phyloP scores from a whole-genome alignment of 139 green algal species.

The Yamagishiella unicocca region DNA sequence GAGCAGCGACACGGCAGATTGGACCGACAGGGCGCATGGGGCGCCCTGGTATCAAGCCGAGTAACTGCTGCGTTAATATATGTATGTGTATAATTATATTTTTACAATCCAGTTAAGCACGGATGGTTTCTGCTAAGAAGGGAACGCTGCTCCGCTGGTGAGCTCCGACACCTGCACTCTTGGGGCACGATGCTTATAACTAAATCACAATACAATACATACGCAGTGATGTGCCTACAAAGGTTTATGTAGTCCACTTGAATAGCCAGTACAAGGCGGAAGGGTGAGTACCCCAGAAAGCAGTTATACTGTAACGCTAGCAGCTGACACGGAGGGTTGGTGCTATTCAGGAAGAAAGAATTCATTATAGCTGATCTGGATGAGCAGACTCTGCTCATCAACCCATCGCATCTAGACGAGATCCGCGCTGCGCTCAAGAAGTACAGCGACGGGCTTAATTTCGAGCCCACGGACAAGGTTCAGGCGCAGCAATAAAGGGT shows the following conservation, averaged over 20 bases:
- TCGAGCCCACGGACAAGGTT: conserved; percentile 7
- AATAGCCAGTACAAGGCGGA: conserved; percentile 53
- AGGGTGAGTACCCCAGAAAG: not conserved
- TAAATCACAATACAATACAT: not conserved
- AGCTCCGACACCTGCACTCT: not conserved
- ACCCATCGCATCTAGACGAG: conserved; percentile 26
- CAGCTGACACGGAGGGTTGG: not conserved
- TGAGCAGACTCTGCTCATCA: conserved; percentile 59
- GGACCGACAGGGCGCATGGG: too few species aligned
- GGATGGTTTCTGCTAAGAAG: conserved; percentile 56
- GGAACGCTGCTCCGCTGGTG: conserved; percentile 48
- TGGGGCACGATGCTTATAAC: not conserved
- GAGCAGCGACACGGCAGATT: too few species aligned
- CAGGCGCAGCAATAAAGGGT: not conserved
- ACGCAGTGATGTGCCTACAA: conserved; percentile 65
- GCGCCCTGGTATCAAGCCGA: not conserved
- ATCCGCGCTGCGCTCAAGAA: conserved; percentile 50
- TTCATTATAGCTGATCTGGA: conserved; percentile 65
- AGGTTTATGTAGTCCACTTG: conserved; percentile 65
- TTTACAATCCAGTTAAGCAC: too few species aligned
- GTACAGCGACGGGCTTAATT: conserved; percentile 28
- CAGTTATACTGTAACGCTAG: not conserved
- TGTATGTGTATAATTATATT: too few species aligned
- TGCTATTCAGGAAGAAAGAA: conserved; percentile 50
- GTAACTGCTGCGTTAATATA: too few species aligned